These are phyloP conservation scores for Adansonia rubrostipa DNA, from an alignment of 441 rosid genomes.

Conservation along the genomic window DNA sequence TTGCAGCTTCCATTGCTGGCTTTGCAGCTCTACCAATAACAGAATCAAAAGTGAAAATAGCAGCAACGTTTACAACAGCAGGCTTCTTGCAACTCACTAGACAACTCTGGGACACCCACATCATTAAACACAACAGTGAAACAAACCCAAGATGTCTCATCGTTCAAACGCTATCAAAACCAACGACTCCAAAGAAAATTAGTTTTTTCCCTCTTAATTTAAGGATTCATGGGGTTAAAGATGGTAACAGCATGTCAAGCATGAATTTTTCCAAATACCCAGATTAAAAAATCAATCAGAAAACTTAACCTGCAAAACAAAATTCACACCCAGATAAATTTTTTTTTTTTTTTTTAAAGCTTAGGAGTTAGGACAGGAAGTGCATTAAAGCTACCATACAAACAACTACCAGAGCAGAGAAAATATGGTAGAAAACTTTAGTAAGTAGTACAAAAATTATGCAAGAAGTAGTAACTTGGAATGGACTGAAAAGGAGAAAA, in stretches of 20 bases:
- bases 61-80: conserved; percentile 63
- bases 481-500: background rate
- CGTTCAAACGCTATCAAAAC: conserved; percentile 3
- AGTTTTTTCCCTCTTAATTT: background rate
- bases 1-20: conserved; percentile 71
- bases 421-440: background rate
- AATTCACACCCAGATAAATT: background rate
- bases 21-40: conserved; percentile 83
- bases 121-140: conserved; percentile 23
- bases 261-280: conserved; percentile 17
- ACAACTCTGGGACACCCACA: conserved; percentile 41
- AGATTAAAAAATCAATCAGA: conserved; percentile 5
- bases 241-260: background rate
- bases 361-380: background rate
- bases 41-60: conserved; percentile 67
- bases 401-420: conserved; percentile 4
- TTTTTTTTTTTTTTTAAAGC: background rate
- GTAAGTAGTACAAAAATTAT: background rate
- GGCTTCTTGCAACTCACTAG: conserved; percentile 53
- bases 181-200: conserved; percentile 9
- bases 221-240: conserved; percentile 7
- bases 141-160: conserved; percentile 24
- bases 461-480: background rate
- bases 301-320: background rate
- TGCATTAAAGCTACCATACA: background rate